Conservation (phyloP, 2,329 filamentous ascomycete genomes). For the Stagonosporopsis vannaccii region DNA sequence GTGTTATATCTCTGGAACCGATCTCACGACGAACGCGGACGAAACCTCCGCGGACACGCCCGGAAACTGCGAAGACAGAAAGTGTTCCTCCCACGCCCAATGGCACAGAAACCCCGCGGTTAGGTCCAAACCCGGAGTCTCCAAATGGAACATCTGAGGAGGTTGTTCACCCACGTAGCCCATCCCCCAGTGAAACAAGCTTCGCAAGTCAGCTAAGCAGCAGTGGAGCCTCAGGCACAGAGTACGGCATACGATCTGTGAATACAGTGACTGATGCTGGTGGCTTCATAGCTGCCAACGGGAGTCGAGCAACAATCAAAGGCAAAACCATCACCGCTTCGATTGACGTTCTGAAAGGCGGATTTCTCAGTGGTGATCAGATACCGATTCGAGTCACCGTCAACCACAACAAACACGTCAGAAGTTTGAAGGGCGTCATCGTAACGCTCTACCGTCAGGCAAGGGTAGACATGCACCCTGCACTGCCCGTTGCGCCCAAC, state of each 20-base stretch:
- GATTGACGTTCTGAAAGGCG: slow-evolving; percentile 81
- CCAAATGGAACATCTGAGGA: slow-evolving; percentile 39
- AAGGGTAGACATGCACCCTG: slow-evolving; percentile 81
- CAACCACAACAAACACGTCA: slow-evolving; percentile 86
- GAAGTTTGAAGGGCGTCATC: slow-evolving; percentile 91
- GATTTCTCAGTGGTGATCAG: slow-evolving; percentile 84
- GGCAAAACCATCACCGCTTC: slow-evolving; percentile 83
- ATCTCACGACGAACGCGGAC: slow-evolving; percentile 74
- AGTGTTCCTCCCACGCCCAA: slow-evolving; percentile 23
- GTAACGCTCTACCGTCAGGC: slow-evolving; percentile 91
- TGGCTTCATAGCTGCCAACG: slow-evolving; percentile 47
- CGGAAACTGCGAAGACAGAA: slow-evolving; percentile 23
- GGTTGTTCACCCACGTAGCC: slow-evolving; percentile 49
- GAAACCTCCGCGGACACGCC: slow-evolving; percentile 54
- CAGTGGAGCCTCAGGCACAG: slow-evolving; percentile 56
- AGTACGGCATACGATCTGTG: slow-evolving; percentile 51
- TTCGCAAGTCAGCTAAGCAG: slow-evolving; percentile 65
- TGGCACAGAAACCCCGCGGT: slow-evolving; percentile 30
- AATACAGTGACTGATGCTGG: slow-evolving; percentile 60
- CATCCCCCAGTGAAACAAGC: slow-evolving; percentile 57
- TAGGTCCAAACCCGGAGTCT: slow-evolving; percentile 32
- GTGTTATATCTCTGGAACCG: slow-evolving; percentile 86
- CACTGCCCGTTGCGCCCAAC: slow-evolving; percentile 66
- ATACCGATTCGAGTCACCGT: slow-evolving; percentile 82
- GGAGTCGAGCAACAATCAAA: slow-evolving; percentile 64